Evolutionary conservation across 805 yeast genomes (phyloP).

Genomic region (Sugiyamaella smithiae): DNA sequence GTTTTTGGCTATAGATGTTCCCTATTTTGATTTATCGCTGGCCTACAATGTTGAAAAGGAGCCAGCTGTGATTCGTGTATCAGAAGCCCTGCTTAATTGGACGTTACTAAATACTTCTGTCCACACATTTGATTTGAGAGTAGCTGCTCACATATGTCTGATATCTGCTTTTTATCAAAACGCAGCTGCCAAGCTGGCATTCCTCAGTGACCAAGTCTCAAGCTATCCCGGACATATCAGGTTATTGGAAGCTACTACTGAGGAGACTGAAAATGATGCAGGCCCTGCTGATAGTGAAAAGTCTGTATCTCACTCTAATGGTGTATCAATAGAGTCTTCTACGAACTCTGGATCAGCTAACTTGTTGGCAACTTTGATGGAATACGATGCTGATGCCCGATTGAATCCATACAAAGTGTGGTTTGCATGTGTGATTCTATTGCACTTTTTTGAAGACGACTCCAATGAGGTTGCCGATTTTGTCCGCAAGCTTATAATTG

Average conservation of each 20-base stretch:
- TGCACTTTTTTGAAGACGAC: constrained; percentile 56
- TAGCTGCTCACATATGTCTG: constrained; percentile 64
- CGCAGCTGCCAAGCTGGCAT: constrained; percentile 54
- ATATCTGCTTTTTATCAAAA: constrained; percentile 68
- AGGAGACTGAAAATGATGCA: constrained; percentile 5
- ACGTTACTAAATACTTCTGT: constrained; percentile 73
- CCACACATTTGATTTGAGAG: constrained; percentile 77
- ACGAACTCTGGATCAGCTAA: constrained; percentile 43
- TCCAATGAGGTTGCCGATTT: constrained; percentile 27
- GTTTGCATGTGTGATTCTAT: constrained; percentile 71
- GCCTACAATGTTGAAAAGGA: constrained; percentile 29
- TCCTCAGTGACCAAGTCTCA: constrained; percentile 63
- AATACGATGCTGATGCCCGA: constrained; percentile 66
- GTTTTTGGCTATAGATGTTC: constrained; percentile 84
- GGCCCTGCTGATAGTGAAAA: not conserved
- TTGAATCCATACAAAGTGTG: constrained; percentile 85
- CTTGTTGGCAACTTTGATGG: constrained; percentile 66
- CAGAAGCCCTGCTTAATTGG: constrained; percentile 79
- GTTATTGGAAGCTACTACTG: not conserved
- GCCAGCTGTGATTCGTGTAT: constrained; percentile 57
- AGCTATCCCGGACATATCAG: constrained; percentile 30
- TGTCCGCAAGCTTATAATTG: constrained; percentile 52
- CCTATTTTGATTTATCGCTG: constrained; percentile 76
- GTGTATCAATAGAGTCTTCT: not conserved
- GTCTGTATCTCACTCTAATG: not conserved